Percentiles rank a stretch among this genome's conserved stretches.
Conservation (phyloP, 2,329 filamentous ascomycete genomes). For the Cladosporium sp. region DNA sequence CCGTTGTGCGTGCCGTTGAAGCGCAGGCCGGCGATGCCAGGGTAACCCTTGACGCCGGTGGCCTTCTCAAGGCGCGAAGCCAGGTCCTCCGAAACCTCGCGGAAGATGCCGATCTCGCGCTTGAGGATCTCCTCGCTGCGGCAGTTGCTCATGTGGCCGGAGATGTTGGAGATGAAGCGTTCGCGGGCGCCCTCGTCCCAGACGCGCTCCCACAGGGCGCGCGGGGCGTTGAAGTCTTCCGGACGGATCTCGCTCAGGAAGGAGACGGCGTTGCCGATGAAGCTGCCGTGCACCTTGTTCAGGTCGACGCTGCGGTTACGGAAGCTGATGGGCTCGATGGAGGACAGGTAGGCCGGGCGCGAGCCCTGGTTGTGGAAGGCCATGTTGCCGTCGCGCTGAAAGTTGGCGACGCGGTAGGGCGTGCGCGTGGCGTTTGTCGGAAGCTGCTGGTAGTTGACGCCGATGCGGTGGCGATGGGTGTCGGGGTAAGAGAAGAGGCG, state of each 20-base stretch:
- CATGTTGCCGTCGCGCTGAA: slow-evolving; percentile 68
- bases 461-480: slow-evolving; percentile 53
- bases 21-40: slow-evolving; percentile 47
- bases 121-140: slow-evolving; percentile 55
- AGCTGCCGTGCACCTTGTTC: slow-evolving; percentile 46
- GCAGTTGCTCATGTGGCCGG: slow-evolving; percentile 56
- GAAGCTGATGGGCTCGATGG: slow-evolving; percentile 48
- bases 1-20: slow-evolving; percentile 60
- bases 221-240: slow-evolving; percentile 51
- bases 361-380: slow-evolving; percentile 59
- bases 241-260: slow-evolving; percentile 48
- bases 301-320: slow-evolving; percentile 41
- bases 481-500: slow-evolving; percentile 67
- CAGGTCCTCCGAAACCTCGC: slow-evolving; percentile 55
- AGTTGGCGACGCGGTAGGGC: slow-evolving; percentile 56
- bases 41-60: slow-evolving; percentile 55
- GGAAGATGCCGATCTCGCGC: slow-evolving; percentile 59
- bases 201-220: slow-evolving; percentile 55
- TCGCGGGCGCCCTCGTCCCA: slow-evolving; percentile 53
- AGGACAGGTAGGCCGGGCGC: slow-evolving; percentile 51
- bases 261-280: slow-evolving; percentile 43
- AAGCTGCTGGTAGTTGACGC: slow-evolving; percentile 54
- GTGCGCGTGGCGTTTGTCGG: slow-evolving; percentile 48
- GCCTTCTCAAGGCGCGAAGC: slow-evolving; percentile 56
- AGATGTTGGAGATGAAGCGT: slow-evolving; percentile 55